Conservation (phyloP, 2,329 filamentous ascomycete species). For the Cladosporium velox region DNA sequence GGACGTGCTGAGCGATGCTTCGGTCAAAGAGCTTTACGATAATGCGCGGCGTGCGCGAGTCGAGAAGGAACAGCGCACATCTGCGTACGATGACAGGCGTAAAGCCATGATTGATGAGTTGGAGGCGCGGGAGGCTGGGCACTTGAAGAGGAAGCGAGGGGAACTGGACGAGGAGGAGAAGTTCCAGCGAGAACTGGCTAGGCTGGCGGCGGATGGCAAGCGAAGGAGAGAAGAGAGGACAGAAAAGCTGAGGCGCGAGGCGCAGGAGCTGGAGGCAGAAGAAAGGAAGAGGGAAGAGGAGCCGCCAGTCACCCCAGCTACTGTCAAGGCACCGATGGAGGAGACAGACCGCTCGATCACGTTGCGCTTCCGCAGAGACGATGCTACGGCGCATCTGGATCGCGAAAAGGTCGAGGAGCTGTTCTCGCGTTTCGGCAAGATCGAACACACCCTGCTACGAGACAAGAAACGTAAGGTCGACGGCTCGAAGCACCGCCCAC, state of each 20-base stretch:
- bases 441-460: slow-evolving; percentile 58
- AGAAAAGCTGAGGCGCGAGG: slow-evolving; percentile 55
- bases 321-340: slow-evolving; percentile 34
- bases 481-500: slow-evolving; percentile 33
- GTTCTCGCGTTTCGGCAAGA: slow-evolving; percentile 58
- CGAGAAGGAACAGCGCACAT: slow-evolving; percentile 69
- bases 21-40: slow-evolving; percentile 76
- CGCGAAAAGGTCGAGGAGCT: slow-evolving; percentile 49
- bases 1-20: slow-evolving; percentile 73
- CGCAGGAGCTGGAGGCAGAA: slow-evolving; percentile 49
- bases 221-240: slow-evolving; percentile 58
- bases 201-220: slow-evolving; percentile 51
- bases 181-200: slow-evolving; percentile 53
- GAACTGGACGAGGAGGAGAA: slow-evolving; percentile 57
- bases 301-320: not conserved
- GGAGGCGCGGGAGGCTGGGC: slow-evolving; percentile 68
- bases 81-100: slow-evolving; percentile 71
- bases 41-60: slow-evolving; percentile 69
- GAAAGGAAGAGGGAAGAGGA: slow-evolving; percentile 40
- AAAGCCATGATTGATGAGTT: slow-evolving; percentile 83
- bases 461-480: slow-evolving; percentile 52
- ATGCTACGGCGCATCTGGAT: slow-evolving; percentile 40
- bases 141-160: slow-evolving; percentile 48
- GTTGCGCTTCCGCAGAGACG: slow-evolving; percentile 46
- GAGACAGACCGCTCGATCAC: slow-evolving; percentile 61